Evolutionary conservation across 345 rosid species (phyloP), one percentile per base, ranked within the genome.

Genomic region (Pistacia atlantica): DNA sequence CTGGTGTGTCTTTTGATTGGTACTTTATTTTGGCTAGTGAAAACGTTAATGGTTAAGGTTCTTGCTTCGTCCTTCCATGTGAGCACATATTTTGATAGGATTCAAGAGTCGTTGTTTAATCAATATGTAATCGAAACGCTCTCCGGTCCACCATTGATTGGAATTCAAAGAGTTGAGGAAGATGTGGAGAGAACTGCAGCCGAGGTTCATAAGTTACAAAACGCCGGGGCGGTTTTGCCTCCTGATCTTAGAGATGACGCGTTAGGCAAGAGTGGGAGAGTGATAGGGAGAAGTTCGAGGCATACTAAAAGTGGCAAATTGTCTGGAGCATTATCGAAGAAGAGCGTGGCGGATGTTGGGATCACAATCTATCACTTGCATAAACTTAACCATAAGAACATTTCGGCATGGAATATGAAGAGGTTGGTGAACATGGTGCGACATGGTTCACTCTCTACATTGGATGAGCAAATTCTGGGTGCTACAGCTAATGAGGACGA

Each of bases 341-440:
- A 56, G 2, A 78, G 78, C 64, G 85, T 75, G 20, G 46, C 56
- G 18, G 83, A 16, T 2, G 84, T 72, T 0, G 90, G 86, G 72
- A 90, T 96, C 55, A 83, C 86, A 2, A 86, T 93, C 65, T 90
- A 91, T 25, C 82, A 90, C 45, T 71, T 96, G 72, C 97, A 92
- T 22, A 92, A 85, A 80, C 84, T 96, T 70, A 96, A 89, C 63
- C 78, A 80, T 12, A 88, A 86, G 89, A 96, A 96, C 37, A 69
- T 96, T 10, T 96, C 98, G 0, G 99, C 99, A 20, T 96, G 99
- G 99, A 93, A 90, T 66, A 96, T 96, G 99, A 96, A 96, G 88
- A 90, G 97, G 73, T 80, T 96, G 86, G 84, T 96, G 86, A 96
- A 91, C 37, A 88, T 96, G 58, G 98, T 96, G 10, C 82, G 92